These are phyloP conservation scores for Penicillium cataractarum DNA, from an alignment of 495 filamentous ascomycete genomes.

Conservation along the genomic window DNA sequence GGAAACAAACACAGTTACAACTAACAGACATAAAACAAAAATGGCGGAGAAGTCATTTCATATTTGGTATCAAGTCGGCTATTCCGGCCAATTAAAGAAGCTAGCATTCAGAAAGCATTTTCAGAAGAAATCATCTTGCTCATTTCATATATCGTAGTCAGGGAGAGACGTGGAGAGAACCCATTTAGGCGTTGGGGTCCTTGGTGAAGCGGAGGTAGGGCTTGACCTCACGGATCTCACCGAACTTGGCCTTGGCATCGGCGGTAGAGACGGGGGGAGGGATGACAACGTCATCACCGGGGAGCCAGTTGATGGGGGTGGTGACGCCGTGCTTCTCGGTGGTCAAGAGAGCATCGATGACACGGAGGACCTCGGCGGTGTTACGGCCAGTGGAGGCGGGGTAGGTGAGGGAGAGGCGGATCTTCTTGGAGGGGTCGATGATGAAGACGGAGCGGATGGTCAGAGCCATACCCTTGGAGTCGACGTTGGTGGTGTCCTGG, in stretches of 20 bases:
- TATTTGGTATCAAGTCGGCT: conserved; percentile 29
- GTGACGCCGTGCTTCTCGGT: conserved; percentile 65
- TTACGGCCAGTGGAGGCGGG: conserved; percentile 68
- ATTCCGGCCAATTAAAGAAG: conserved; percentile 18
- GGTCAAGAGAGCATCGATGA: conserved; percentile 66
- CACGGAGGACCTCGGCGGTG: conserved; percentile 66
- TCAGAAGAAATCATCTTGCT: conserved; percentile 12
- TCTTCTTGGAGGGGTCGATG: conserved; percentile 72
- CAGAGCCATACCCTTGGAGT: conserved; percentile 61
- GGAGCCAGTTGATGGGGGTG: conserved; percentile 66
- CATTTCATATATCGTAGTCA: conserved; percentile 25
- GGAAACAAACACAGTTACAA: not conserved
- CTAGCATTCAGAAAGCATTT: conserved; percentile 5
- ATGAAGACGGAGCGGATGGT: conserved; percentile 72
- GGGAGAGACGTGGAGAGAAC: not conserved
- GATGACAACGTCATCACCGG: conserved; percentile 69
- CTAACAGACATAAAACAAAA: not conserved
- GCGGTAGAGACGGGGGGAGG: conserved; percentile 63
- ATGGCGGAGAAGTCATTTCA: conserved; percentile 21
- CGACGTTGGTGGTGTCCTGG: conserved; percentile 59
- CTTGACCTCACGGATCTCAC: conserved; percentile 65
- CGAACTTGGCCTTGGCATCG: conserved; percentile 70
- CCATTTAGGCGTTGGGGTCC: conserved; percentile 41
- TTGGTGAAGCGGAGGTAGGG: conserved; percentile 57
- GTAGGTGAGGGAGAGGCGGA: conserved; percentile 69